Conservation (phyloP, 2,329 filamentous ascomycete genomes). For the Clarireedia homoeocarpa region DNA sequence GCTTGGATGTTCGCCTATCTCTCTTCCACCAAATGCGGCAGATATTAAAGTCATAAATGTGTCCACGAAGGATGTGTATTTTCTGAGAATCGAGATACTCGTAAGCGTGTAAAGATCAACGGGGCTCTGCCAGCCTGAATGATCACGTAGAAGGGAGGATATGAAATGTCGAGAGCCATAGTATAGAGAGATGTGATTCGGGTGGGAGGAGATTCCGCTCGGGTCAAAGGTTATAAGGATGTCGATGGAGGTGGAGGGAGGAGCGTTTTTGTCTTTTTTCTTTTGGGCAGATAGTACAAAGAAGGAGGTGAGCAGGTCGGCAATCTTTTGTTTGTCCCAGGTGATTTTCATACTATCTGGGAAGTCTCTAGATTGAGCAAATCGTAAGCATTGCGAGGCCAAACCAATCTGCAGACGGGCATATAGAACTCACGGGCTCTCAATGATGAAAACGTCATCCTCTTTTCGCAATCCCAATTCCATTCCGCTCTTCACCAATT, state of each 20-base stretch:
- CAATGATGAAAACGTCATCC: constrained; percentile 79
- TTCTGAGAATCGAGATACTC: constrained; percentile 63
- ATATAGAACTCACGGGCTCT: constrained; percentile 52
- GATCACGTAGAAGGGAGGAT: constrained; percentile 52
- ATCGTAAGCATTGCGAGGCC: not conserved
- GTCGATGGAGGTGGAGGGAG: constrained; percentile 38
- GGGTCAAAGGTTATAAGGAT: constrained; percentile 82
- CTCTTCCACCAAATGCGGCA: constrained; percentile 38
- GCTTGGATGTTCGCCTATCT: constrained; percentile 42
- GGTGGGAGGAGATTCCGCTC: constrained; percentile 76
- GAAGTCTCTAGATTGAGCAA: constrained; percentile 47
- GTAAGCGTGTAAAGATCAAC: constrained; percentile 82
- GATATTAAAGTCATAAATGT: constrained; percentile 58
- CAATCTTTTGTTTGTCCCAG: constrained; percentile 68
- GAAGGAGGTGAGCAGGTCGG: constrained; percentile 59
- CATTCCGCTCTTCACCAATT: constrained; percentile 74
- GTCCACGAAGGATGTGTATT: constrained; percentile 76
- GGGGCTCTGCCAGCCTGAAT: constrained; percentile 59
- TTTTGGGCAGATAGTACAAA: constrained; percentile 53
- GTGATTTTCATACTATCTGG: constrained; percentile 78
- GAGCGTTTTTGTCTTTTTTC: constrained; percentile 27
- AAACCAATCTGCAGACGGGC: not conserved
- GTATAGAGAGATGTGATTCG: constrained; percentile 88
- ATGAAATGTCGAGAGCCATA: constrained; percentile 72
- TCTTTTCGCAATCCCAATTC: constrained; percentile 65